A percentile compares a stretch with the other conserved stretches of the same genome.
These are phyloP conservation scores for Psilocybe azurescens DNA, from an alignment of 768 basidiomycete species.

Conservation along the genomic window DNA sequence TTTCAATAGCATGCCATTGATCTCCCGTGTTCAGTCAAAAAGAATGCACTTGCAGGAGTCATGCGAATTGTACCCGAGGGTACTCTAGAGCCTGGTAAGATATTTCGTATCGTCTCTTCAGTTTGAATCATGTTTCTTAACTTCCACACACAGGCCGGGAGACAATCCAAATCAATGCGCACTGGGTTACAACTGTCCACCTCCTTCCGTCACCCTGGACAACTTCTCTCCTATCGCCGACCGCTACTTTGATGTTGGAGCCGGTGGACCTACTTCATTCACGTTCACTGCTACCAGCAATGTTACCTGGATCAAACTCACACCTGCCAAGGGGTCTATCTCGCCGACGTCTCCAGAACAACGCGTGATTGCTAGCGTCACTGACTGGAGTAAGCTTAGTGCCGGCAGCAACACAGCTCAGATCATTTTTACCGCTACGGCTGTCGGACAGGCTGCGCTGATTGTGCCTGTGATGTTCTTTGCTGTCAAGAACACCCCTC, in stretches of 20 bases:
- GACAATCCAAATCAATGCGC: conserved; percentile 67
- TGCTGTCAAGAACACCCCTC: conserved; percentile 42
- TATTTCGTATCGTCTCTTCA: not conserved
- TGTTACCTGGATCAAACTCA: no score
- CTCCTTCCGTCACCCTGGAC: conserved; percentile 57
- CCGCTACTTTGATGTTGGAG: no score
- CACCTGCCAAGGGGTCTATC: no score
- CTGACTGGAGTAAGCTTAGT: no score
- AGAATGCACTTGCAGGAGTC: conserved; percentile 62
- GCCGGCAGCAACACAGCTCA: conserved; percentile 41
- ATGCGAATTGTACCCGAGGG: conserved; percentile 71
- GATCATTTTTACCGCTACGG: conserved; percentile 52
- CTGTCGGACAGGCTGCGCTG: conserved; percentile 41
- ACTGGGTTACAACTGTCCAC: conserved; percentile 50
- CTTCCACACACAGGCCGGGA: conserved; percentile 53
- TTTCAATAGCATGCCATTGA: conserved; percentile 50
- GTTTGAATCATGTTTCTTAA: not conserved
- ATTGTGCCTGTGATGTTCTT: conserved; percentile 37
- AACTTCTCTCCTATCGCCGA: conserved; percentile 58
- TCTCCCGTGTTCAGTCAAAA: conserved; percentile 58
- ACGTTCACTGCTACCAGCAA: no score
- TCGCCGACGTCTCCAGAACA: no score
- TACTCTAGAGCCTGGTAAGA: conserved; percentile 62
- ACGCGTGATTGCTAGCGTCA: no score
- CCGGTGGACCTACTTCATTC: no score